phyloP scores from a whole-genome alignment of 2,329 filamentous ascomycete genomes.

The Tolypocladium sp. region DNA sequence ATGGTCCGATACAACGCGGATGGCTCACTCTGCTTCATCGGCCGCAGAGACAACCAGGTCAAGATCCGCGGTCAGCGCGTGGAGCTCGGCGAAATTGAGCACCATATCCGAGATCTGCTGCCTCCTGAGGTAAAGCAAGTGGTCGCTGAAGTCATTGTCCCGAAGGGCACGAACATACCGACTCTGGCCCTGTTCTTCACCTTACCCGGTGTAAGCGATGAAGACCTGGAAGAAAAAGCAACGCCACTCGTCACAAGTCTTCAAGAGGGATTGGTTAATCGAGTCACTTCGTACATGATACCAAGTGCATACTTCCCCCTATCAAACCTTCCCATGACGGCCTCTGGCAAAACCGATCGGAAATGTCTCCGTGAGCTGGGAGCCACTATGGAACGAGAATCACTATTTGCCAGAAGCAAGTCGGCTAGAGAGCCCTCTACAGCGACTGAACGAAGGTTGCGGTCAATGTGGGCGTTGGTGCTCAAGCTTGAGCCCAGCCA shows the following conservation, averaged over 20 bases:
- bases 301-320: conserved; percentile 7
- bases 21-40: conserved; percentile 17
- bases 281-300: conserved; percentile 5
- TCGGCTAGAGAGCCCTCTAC: background rate
- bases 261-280: background rate
- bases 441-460: background rate
- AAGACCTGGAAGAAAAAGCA: background rate
- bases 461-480: conserved; percentile 4
- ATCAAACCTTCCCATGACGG: conserved; percentile 6
- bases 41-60: conserved; percentile 36
- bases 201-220: background rate
- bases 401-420: background rate
- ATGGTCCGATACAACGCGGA: conserved; percentile 15
- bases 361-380: conserved; percentile 2
- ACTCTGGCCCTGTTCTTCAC: background rate
- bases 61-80: conserved; percentile 27
- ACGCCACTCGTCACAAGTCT: background rate
- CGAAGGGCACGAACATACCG: background rate
- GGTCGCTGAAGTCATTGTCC: background rate
- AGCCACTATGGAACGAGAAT: background rate
- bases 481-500: conserved; percentile 1
- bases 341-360: conserved; percentile 11
- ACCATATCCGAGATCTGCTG: background rate
- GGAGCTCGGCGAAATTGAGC: conserved; percentile 1
- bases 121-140: background rate